Conservation (phyloP, 257 asterid genomes). For the Linderniella brevidens region DNA sequence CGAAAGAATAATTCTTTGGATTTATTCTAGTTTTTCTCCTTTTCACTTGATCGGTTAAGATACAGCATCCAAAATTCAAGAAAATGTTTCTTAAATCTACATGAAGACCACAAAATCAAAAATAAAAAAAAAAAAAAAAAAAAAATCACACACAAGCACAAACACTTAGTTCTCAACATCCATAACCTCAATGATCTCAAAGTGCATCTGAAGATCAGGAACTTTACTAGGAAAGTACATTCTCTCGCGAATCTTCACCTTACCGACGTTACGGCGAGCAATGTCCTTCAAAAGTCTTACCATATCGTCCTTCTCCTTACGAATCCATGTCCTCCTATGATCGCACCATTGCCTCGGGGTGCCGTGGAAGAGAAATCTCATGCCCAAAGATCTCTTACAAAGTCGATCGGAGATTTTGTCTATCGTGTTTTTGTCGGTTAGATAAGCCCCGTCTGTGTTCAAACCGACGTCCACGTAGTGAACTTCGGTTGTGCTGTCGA, state of each 20-base stretch:
- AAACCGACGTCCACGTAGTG: slow-evolving; percentile 93
- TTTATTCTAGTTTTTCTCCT: no score
- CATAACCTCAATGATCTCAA: slow-evolving; percentile 60
- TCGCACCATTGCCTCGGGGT: slow-evolving; percentile 94
- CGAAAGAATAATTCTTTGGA: no score
- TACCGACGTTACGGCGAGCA: slow-evolving; percentile 44
- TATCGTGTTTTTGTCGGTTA: slow-evolving; percentile 42
- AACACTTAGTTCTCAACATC: slow-evolving; percentile 33
- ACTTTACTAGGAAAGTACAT: slow-evolving; percentile 47
- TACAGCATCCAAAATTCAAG: no score
- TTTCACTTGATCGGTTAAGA: no score
- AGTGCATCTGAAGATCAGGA: slow-evolving; percentile 80
- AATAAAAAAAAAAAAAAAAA: no score
- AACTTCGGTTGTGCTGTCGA: slow-evolving; percentile 62
- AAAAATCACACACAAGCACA: no score
- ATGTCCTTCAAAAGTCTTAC: slow-evolving; percentile 44
- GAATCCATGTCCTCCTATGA: slow-evolving; percentile 52
- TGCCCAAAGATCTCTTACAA: slow-evolving; percentile 25
- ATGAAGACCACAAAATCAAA: no score
- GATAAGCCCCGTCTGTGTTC: slow-evolving; percentile 69
- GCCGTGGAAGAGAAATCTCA: slow-evolving; percentile 70
- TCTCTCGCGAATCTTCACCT: slow-evolving; percentile 51
- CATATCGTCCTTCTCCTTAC: slow-evolving; percentile 55
- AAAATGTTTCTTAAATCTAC: no score
- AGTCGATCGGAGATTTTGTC: slow-evolving; percentile 33